Evolutionary conservation across 208 protist species (phyloP).

Genomic region (Blastocrithidia nonstop): DNA sequence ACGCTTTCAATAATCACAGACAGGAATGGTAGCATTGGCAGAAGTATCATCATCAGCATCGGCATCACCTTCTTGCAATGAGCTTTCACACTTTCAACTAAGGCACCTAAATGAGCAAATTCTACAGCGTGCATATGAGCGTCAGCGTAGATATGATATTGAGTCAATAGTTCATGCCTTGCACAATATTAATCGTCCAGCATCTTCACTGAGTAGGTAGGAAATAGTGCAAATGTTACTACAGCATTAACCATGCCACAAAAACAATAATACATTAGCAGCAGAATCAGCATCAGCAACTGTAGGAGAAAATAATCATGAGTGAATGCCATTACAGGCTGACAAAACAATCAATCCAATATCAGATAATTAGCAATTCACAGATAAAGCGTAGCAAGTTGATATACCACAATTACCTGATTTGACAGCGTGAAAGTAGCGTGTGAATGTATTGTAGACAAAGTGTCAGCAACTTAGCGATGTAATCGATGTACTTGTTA

Average conservation of each 20-base stretch:
- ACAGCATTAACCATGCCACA: conserved; percentile 10
- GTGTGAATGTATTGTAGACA: too few species aligned
- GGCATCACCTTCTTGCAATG: too few species aligned
- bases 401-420: too few species aligned
- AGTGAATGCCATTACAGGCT: too few species aligned
- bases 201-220: conserved; percentile 26
- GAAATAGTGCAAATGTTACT: conserved; percentile 35
- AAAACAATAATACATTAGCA: conserved; percentile 3
- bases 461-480: too few species aligned
- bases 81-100: conserved; percentile 25
- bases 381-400: too few species aligned
- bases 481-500: too few species aligned
- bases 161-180: conserved; percentile 32
- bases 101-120: conserved; percentile 16
- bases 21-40: too few species aligned
- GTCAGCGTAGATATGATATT: conserved; percentile 40
- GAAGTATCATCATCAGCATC: too few species aligned
- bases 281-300: neutral
- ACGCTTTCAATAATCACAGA: conserved; percentile 14
- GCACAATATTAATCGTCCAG: conserved; percentile 16
- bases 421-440: too few species aligned
- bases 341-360: too few species aligned
- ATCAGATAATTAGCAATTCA: too few species aligned
- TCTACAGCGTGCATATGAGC: conserved; percentile 18
- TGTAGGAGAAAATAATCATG: conserved; percentile 6